Conservation (phyloP, 495 filamentous ascomycete genomes). For the Schizothecium vesticola region DNA sequence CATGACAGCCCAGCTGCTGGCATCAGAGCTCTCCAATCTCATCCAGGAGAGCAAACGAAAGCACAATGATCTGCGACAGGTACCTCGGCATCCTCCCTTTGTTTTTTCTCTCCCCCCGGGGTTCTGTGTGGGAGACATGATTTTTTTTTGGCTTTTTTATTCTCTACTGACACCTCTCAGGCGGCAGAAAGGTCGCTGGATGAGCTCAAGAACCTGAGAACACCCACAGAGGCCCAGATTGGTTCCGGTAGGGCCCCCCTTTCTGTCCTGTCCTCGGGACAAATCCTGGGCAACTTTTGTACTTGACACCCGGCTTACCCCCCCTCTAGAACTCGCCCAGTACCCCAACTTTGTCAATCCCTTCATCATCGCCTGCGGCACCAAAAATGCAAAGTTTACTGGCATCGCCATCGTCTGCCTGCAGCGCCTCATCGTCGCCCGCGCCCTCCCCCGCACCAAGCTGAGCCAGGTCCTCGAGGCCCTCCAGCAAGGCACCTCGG, state of each 20-base stretch:
- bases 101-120: not conserved
- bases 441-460: conserved; percentile 64
- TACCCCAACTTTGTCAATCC: conserved; percentile 81
- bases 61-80: conserved; percentile 80
- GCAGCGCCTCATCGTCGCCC: conserved; percentile 77
- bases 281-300: not conserved
- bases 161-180: conserved; percentile 35
- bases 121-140: not conserved
- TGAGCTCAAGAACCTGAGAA: conserved; percentile 75
- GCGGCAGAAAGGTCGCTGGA: conserved; percentile 91
- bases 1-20: conserved; percentile 92
- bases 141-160: not conserved
- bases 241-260: conserved; percentile 59
- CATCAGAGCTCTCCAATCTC: conserved; percentile 82
- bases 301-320: conserved; percentile 10
- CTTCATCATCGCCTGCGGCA: conserved; percentile 86
- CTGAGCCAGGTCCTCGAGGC: conserved; percentile 82
- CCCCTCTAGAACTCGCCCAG: conserved; percentile 72
- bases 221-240: conserved; percentile 75
- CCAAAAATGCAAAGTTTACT: conserved; percentile 81
- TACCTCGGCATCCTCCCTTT: conserved; percentile 32
- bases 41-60: conserved; percentile 95
- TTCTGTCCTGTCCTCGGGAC: not conserved
- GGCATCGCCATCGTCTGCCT: conserved; percentile 81
- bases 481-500: conserved; percentile 67